These are phyloP conservation scores for Dactylellina parvicollis DNA, from an alignment of 2,329 filamentous ascomycete genomes.

Conservation along the genomic window DNA sequence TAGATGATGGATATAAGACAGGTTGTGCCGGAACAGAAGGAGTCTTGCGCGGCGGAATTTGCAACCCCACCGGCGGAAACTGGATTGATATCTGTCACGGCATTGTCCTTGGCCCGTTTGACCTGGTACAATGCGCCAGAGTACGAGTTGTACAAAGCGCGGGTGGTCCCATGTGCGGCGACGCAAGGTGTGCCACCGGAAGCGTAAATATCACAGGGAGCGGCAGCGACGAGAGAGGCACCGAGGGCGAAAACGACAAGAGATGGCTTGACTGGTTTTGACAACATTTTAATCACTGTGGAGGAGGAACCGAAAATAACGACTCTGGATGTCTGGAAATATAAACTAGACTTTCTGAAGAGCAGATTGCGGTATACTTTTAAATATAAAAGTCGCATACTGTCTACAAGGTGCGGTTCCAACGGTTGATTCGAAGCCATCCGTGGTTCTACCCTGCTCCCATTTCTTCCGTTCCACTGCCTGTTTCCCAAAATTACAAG, in stretches of 20 bases:
- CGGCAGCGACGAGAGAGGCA: conserved; percentile 65
- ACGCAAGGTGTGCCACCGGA: conserved; percentile 71
- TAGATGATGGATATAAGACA: conserved; percentile 73
- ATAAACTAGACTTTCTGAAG: neutral
- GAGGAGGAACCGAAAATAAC: neutral
- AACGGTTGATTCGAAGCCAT: neutral
- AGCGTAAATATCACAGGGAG: conserved; percentile 71
- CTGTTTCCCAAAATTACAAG: neutral
- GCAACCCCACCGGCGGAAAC: conserved; percentile 71
- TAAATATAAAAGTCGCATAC: neutral
- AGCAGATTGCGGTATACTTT: neutral
- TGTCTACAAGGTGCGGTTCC: neutral
- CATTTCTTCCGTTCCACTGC: neutral
- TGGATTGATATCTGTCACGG: conserved; percentile 66
- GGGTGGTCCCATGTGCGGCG: conserved; percentile 73
- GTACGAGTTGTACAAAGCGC: conserved; percentile 69
- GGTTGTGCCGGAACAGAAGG: conserved; percentile 70
- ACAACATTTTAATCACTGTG: conserved; percentile 10
- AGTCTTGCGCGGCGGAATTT: conserved; percentile 70
- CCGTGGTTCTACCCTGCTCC: neutral
- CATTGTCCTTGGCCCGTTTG: conserved; percentile 64
- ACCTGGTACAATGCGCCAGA: conserved; percentile 70
- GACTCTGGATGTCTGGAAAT: neutral
- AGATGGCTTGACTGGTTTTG: conserved; percentile 34
- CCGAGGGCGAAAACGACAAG: conserved; percentile 60